A percentile compares a stretch with the other conserved stretches of the same genome.
phyloP scores from a whole-genome alignment of 768 basidiomycete genomes.

The Sutorius australiensis region DNA sequence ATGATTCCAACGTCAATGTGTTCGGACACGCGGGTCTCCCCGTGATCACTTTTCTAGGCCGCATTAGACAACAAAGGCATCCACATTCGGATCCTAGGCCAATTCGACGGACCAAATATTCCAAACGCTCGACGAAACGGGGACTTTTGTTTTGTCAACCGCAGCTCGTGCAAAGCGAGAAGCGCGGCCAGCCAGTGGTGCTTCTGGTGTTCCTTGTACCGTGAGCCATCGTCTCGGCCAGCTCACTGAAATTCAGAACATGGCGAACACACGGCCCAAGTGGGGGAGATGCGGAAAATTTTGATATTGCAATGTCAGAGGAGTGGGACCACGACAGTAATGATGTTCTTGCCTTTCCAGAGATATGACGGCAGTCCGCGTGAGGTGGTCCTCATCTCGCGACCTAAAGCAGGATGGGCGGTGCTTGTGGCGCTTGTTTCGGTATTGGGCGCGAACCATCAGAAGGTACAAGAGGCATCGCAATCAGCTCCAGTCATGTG shows the following conservation, averaged over 20 bases:
- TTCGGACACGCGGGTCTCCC: conserved; percentile 34
- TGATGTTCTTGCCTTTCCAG: conserved; percentile 40
- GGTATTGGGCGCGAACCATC: conserved; percentile 29
- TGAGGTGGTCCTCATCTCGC: conserved; percentile 27
- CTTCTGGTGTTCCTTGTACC: too few relatives aligned
- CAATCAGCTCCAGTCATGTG: conserved; percentile 43
- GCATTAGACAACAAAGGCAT: conserved; percentile 30
- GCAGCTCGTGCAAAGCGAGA: too few relatives aligned
- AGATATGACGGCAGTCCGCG: conserved; percentile 36
- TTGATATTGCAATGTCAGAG: too few relatives aligned
- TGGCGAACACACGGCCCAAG: too few relatives aligned
- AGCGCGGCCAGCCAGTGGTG: too few relatives aligned
- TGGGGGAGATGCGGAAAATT: too few relatives aligned
- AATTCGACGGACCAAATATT: too few relatives aligned
- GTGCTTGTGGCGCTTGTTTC: conserved; percentile 20
- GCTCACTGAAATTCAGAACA: too few relatives aligned
- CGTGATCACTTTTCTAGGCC: conserved; percentile 32
- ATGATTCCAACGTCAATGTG: conserved; percentile 39
- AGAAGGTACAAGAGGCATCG: conserved; percentile 40
- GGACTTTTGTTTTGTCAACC: too few relatives aligned
- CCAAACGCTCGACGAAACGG: too few relatives aligned
- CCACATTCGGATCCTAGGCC: too few relatives aligned
- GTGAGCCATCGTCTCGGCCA: too few relatives aligned
- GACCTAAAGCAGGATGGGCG: conserved; percentile 38
- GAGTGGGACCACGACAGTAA: conserved; percentile 35